Evolutionary conservation across 2,329 filamentous ascomycete genomes (phyloP).

Genomic region (Aspergillus caelatus): DNA sequence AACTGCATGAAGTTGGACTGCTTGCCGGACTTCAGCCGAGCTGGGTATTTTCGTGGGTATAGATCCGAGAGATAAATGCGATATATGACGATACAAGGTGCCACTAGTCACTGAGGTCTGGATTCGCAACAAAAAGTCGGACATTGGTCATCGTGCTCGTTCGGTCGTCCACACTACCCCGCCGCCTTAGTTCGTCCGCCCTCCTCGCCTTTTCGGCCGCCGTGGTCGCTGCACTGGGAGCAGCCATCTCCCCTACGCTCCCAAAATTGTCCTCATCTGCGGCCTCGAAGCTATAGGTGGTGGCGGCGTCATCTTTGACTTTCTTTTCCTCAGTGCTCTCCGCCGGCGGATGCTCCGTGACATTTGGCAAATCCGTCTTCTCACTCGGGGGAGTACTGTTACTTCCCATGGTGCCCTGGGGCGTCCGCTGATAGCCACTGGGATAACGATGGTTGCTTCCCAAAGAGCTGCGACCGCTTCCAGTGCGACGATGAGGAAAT

Average conservation of each 20-base stretch:
- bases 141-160: slow-evolving; percentile 51
- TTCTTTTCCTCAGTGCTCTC: slow-evolving; percentile 32
- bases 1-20: neutral
- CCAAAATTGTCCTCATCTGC: slow-evolving; percentile 59
- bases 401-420: slow-evolving; percentile 50
- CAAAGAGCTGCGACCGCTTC: slow-evolving; percentile 62
- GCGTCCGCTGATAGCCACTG: slow-evolving; percentile 48
- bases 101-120: slow-evolving; percentile 46
- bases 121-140: slow-evolving; percentile 52
- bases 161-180: slow-evolving; percentile 53
- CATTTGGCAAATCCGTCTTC: slow-evolving; percentile 45
- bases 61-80: neutral
- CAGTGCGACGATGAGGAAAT: slow-evolving; percentile 55
- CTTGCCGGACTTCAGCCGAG: neutral
- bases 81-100: neutral
- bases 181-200: slow-evolving; percentile 48
- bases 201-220: slow-evolving; percentile 44
- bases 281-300: slow-evolving; percentile 35
- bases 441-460: slow-evolving; percentile 49
- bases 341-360: slow-evolving; percentile 42
- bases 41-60: slow-evolving; percentile 1
- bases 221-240: slow-evolving; percentile 43
- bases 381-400: slow-evolving; percentile 57
- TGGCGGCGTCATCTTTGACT: slow-evolving; percentile 33
- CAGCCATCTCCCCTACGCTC: slow-evolving; percentile 54